These are phyloP conservation scores for Alnus glutinosa DNA, from an alignment of 306 rosid species.

Conservation along the genomic window DNA sequence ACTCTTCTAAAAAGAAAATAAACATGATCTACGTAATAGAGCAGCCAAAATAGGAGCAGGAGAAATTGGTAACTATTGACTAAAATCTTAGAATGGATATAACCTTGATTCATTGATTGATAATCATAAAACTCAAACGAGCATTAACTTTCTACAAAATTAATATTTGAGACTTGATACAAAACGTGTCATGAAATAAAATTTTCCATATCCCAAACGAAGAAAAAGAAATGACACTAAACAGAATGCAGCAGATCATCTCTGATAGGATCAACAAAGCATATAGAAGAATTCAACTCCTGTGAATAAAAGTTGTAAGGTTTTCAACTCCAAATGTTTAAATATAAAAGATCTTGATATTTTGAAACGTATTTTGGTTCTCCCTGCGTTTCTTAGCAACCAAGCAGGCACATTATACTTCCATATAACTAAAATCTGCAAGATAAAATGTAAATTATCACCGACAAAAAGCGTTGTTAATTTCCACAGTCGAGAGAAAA, in stretches of 20 bases:
- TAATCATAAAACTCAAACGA: neutral
- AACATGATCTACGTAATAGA: neutral
- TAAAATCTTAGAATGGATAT: neutral
- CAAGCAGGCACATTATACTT: neutral
- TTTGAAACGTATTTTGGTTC: neutral
- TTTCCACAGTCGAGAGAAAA: conserved; percentile 10
- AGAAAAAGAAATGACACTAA: neutral
- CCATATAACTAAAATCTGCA: neutral
- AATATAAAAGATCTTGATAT: neutral
- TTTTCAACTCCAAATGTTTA: neutral
- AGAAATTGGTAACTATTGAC: conserved; percentile 5
- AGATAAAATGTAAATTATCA: neutral
- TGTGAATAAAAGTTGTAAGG: neutral
- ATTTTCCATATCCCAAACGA: neutral
- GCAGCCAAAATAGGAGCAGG: conserved; percentile 14
- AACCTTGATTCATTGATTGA: neutral
- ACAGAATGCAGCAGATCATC: conserved; percentile 14
- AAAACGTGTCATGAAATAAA: neutral
- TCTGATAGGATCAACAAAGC: conserved; percentile 32
- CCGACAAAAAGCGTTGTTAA: neutral
- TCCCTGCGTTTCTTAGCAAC: neutral
- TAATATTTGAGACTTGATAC: neutral
- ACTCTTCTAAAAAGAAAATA: neutral
- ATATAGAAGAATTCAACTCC: conserved; percentile 2
- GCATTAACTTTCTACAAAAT: neutral